Conservation (phyloP, 208 protist genomes). For the Endotrypanum monterogeii region DNA sequence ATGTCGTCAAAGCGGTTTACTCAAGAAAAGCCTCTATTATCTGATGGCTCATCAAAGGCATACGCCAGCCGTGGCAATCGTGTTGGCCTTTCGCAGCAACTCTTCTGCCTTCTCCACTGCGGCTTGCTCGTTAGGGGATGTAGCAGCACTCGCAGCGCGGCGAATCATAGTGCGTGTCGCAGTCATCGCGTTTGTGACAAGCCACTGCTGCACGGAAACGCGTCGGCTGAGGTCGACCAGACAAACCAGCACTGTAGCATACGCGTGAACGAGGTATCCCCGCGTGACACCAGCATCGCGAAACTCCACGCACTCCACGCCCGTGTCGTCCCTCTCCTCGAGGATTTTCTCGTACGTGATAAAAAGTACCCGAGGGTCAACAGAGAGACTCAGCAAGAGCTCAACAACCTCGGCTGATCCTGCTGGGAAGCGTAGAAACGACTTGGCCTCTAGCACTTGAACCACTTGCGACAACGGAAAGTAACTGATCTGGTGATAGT, state of each 20-base stretch:
- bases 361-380: conserved; percentile 73
- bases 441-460: conserved; percentile 62
- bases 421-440: conserved; percentile 38
- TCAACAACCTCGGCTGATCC: conserved; percentile 57
- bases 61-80: not conserved
- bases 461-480: conserved; percentile 78
- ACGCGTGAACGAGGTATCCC: conserved; percentile 62
- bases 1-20: not conserved
- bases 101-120: conserved; percentile 25
- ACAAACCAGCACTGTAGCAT: conserved; percentile 53
- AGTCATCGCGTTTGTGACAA: conserved; percentile 27
- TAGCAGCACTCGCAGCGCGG: not conserved
- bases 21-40: not conserved
- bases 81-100: conserved; percentile 24
- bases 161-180: conserved; percentile 29
- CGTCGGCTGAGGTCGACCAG: conserved; percentile 43
- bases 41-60: not conserved
- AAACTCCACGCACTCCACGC: conserved; percentile 32
- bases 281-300: conserved; percentile 26
- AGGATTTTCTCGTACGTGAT: conserved; percentile 64
- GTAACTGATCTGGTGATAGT: conserved; percentile 39
- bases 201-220: conserved; percentile 39
- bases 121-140: conserved; percentile 12
- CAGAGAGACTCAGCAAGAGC: conserved; percentile 63
- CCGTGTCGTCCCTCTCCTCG: conserved; percentile 47